Evolutionary conservation across 495 filamentous ascomycete species (phyloP), one percentile per base, ranked within the genome.

Genomic region (Zalerion maritima): DNA sequence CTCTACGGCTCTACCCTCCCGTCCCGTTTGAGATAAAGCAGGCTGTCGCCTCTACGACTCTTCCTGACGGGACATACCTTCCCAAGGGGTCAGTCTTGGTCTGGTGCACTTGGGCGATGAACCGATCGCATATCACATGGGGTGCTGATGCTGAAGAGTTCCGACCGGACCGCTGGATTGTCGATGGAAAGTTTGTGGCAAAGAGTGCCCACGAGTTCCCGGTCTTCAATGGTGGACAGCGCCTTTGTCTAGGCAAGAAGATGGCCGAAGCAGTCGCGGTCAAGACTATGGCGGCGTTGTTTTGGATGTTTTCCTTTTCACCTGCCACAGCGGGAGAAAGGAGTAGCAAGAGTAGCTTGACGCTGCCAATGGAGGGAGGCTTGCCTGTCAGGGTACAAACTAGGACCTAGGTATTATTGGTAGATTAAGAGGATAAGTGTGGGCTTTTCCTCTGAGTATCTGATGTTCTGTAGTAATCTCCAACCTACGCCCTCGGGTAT

Each of bases 1-100:
- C 54, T 7, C 45, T 75, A 0, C 57, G 70, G 0, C 40, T 73
- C 3, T 73, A 63, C 34, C 70, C 70, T 10, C 70, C 69, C 3
- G 67, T 75, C 21, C 69, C 70, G 4, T 67, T 73, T 29, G 70
- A 75, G 39, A 63, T 75, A 27, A 66, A 69, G 35, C 65, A 73
- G 41, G 60, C 54, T 42, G 56, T 57, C 11, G 40, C 54, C 28
- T 38, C 51, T 16, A 59, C 62, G 4, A 58, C 59, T 1, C 56
- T 75, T 12, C 70, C 70, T 0, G 70, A 75, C 37, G 65, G 68
- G 15, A 73, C 70, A 1, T 60, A 55, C 35, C 51, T 75, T 4
- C 69, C 69, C 0, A 46, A 49, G 26, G 43, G 47, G 13, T 49
- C 67, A 0, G 49, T 73, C 11, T 48, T 72, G 9, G 50, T 73